Evolutionary conservation across 768 basidiomycete species (phyloP), one percentile per base, ranked within the genome.

Genomic region (Macrolepiota albuminosa): DNA sequence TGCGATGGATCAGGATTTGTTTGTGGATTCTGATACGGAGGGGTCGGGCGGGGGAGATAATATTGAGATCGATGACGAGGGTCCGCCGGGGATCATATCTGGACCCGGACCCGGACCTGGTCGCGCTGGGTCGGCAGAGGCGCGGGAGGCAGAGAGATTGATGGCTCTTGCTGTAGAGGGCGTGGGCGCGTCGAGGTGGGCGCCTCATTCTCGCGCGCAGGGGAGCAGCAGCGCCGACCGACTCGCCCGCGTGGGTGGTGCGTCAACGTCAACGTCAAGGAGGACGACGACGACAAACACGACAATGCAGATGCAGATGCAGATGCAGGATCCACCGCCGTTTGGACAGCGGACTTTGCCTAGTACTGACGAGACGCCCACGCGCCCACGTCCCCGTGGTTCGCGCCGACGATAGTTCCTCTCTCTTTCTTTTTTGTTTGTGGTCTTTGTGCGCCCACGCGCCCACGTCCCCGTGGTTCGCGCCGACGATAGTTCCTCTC

Each of bases 1-100:
- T 67, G 86, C 85, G 31, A 89, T 89, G 88, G 88, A 91, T 63
- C 85, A 89, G 70, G 88, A 85, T 65, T 70, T 85, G 62, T 70
- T 84, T 60, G 73, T 73, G 7, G 69, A 75, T 5, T 78, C 76
- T 6, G 80, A 80, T 48, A 73, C 69, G 58, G 82, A 75, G 64
- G 79, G 37, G 1, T 50, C 48, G 29, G 54, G 43, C 4, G 51
- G 75, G 21, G 70, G 68, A 49, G 76, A 72, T 58, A 73, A 42
- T 8, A 54, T 69, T 40, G 70, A 69, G 50, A 60, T 69, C 33
- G 70, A 69, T 21, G 65, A 68, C 29, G 65, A 57, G 31, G 67
- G 53, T 63, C 67, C 37, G 57, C 60, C 50, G 58, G 65, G 47
- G 55, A 67, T 61, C 56, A 63, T 21, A 57, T 60, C 45, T 60